phyloP scores from a whole-genome alignment of 768 basidiomycete genomes.

The Leccinum variicolor region DNA sequence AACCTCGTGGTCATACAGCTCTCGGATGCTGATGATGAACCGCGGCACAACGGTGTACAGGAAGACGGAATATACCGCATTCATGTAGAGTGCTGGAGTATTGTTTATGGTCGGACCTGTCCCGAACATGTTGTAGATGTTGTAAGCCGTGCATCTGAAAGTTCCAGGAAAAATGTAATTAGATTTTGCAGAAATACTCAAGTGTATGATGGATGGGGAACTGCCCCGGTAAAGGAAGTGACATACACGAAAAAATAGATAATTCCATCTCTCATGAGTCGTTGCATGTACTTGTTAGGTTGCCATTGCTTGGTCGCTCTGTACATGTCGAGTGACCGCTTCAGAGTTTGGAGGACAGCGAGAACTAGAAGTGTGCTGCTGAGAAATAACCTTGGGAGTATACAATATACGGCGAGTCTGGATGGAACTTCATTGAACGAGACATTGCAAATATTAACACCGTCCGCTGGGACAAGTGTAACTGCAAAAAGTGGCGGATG shows the following conservation, averaged over 20 bases:
- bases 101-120: neutral
- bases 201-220: neutral
- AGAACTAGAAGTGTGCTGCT: neutral
- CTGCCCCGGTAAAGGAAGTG: neutral
- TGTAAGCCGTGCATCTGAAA: neutral
- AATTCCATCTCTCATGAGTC: slow-evolving; percentile 3
- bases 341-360: neutral
- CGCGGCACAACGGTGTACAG: neutral
- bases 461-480: neutral
- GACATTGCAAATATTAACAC: neutral
- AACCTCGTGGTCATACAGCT: neutral
- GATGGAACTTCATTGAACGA: neutral
- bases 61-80: no score
- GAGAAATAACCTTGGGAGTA: neutral
- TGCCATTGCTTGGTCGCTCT: slow-evolving; percentile 8
- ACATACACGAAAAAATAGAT: slow-evolving; percentile 12
- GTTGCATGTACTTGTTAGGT: slow-evolving; percentile 6
- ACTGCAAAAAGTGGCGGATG: neutral
- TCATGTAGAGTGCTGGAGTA: neutral
- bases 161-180: neutral
- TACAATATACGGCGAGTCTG: neutral
- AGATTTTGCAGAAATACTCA: neutral
- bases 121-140: neutral
- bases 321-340: slow-evolving; percentile 1
- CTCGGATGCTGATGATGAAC: neutral